Evolutionary conservation across 345 rosid species (phyloP), one percentile per base, ranked within the genome.

Genomic region (Salix purpurea): DNA sequence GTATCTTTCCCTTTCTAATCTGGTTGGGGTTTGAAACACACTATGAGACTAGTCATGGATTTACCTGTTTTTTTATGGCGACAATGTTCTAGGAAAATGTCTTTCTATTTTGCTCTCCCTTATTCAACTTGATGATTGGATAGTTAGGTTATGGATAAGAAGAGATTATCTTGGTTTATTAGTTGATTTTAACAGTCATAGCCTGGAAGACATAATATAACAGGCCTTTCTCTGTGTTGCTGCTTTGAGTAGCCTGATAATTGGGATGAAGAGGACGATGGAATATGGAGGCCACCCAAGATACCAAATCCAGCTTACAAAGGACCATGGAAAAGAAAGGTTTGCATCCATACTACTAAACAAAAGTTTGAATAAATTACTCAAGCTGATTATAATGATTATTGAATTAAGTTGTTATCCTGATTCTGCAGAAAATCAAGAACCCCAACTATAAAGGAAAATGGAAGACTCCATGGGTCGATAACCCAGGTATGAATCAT

Each of bases 371-470:
- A 73, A 75, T 62, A 24, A 60, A 36, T n/a, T 48, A 36, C 65
- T 8, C 11, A 62, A 32, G 19, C 65, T 54, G 42, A 10, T 46
- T 74, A 58, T 39, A 39, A 73, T 37, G 32, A 67, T 66, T 62
- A 10, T 10, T n/a, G 62, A 58, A 3, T 58, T 58, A 58, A 58
- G 62, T 9, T 58, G 62, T n/a, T n/a, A n/a, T 26, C 65, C 50
- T 65, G 52, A n/a, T 58, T 3, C 39, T 71, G 18, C 74, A 95
- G 99, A 95, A 81, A 87, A 85, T 93, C 85, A 95, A 93, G 89
- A 95, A 95, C 73, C 99, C 97, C 6, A 93, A 88, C 82, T 91
- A 90, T 79, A 93, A 93, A 77, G 99, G 98, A 44, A 95, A 89
- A 78, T 95, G 99, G 99, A 95, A 82, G 88, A 85, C 74, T 81